A percentile compares a stretch with the other conserved stretches of the same genome.
Conservation (phyloP, 2,329 filamentous ascomycete genomes). For the Aspergillus nomiae region DNA sequence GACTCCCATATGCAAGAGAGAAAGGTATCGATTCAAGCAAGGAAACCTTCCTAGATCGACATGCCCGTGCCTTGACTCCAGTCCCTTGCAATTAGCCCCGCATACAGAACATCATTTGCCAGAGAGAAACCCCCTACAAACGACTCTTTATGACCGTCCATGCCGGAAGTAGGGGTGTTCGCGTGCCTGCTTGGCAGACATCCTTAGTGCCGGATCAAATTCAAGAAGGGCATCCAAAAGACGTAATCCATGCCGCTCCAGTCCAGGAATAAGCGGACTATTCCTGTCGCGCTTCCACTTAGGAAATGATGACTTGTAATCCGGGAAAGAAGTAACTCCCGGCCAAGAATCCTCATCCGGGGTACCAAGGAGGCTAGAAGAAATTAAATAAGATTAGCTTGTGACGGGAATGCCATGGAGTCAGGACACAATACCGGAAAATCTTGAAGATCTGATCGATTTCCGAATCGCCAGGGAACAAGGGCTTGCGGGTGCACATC, state of each 20-base stretch:
- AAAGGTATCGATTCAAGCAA: neutral
- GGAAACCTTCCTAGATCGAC: neutral
- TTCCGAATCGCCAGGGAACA: conserved; percentile 90
- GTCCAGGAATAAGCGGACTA: conserved; percentile 66
- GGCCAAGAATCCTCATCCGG: conserved; percentile 83
- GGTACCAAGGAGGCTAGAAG: conserved; percentile 71
- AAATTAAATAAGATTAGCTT: neutral
- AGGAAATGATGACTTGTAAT: conserved; percentile 89
- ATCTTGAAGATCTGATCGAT: conserved; percentile 96
- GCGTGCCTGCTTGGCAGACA: conserved; percentile 86
- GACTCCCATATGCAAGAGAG: neutral
- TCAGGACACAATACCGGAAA: conserved; percentile 66
- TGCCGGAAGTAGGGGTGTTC: conserved; percentile 80
- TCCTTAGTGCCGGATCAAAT: conserved; percentile 82
- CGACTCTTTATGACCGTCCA: conserved; percentile 39
- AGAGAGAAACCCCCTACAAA: neutral
- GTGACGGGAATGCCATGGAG: conserved; percentile 15
- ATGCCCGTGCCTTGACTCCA: too few relatives aligned
- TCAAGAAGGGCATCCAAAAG: conserved; percentile 71
- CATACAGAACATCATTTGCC: neutral
- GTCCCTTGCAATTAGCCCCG: too few relatives aligned
- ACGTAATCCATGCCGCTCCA: conserved; percentile 63
- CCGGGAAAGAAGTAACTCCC: conserved; percentile 87
- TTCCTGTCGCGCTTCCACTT: conserved; percentile 79
- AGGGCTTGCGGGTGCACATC: conserved; percentile 90